Conservation (phyloP, 257 asterid genomes). For the Anisodus tanguticus region DNA sequence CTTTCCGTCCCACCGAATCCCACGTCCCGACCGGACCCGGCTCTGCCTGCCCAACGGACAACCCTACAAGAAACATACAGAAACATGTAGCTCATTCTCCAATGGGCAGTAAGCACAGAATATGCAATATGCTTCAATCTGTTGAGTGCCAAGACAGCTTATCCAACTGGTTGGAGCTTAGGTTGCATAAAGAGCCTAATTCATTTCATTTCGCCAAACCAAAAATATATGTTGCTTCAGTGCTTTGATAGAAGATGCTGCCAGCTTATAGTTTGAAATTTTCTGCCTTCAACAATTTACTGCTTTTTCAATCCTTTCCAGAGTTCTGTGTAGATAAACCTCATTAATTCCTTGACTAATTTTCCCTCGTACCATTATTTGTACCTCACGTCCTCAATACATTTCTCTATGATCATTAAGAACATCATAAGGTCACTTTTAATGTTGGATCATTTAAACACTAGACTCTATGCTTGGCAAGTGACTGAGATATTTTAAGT, state of each 20-base stretch:
- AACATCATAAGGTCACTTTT: neutral
- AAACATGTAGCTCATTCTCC: neutral
- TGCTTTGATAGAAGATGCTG: neutral
- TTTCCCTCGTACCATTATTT: neutral
- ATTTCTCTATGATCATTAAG: neutral
- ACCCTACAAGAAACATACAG: too few relatives aligned
- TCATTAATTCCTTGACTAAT: neutral
- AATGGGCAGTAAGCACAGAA: neutral
- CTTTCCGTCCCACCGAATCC: too few relatives aligned
- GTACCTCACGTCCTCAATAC: neutral
- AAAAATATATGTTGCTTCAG: neutral
- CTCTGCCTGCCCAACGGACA: too few relatives aligned
- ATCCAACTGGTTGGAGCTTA: neutral
- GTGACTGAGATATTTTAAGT: neutral
- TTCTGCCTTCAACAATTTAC: conserved; percentile 6
- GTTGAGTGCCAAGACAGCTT: neutral
- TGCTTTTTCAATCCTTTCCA: neutral
- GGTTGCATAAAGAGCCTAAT: neutral
- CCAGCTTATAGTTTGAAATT: neutral
- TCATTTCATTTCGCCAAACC: neutral
- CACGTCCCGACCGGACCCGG: too few relatives aligned
- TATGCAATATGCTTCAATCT: neutral
- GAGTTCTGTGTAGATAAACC: neutral
- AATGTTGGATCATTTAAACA: neutral
- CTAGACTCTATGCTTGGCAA: neutral